Conservation (phyloP, 371 early-diverging fungal genomes). For the Apophysomyces sp. region DNA sequence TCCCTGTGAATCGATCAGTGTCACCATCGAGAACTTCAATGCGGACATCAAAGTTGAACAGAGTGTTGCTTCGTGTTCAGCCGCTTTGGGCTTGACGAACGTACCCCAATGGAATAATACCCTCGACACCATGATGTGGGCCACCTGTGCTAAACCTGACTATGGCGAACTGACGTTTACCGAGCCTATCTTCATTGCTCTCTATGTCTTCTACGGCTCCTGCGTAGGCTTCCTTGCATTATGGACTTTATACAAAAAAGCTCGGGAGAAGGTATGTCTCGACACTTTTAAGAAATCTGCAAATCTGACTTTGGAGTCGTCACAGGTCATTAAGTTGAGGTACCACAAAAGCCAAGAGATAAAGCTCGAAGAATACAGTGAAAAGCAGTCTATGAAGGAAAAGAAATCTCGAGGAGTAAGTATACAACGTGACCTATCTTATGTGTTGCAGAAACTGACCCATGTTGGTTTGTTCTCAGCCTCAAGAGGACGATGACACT, state of each 20-base stretch:
- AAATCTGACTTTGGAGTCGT: neutral
- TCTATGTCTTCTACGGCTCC: constrained; percentile 60
- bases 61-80: constrained; percentile 37
- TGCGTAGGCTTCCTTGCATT: constrained; percentile 48
- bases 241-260: constrained; percentile 62
- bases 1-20: constrained; percentile 21
- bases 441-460: too few relatives aligned
- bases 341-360: neutral
- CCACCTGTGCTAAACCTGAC: constrained; percentile 50
- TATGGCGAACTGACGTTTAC: constrained; percentile 40
- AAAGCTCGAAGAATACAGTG: neutral
- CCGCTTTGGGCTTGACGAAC: constrained; percentile 17
- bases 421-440: neutral
- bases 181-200: constrained; percentile 48
- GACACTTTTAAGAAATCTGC: neutral
- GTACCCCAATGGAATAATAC: constrained; percentile 39
- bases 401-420: neutral
- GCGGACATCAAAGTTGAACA: constrained; percentile 43
- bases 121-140: constrained; percentile 46
- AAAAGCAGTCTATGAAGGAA: neutral
- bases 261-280: constrained; percentile 24
- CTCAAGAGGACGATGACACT: constrained; percentile 6
- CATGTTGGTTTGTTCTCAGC: neutral
- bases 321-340: neutral
- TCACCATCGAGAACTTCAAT: constrained; percentile 44